Evolutionary conservation across 352 stramenopile species (phyloP), one percentile per base, ranked within the genome.

Genomic region (Pseudoperonospora humuli): DNA sequence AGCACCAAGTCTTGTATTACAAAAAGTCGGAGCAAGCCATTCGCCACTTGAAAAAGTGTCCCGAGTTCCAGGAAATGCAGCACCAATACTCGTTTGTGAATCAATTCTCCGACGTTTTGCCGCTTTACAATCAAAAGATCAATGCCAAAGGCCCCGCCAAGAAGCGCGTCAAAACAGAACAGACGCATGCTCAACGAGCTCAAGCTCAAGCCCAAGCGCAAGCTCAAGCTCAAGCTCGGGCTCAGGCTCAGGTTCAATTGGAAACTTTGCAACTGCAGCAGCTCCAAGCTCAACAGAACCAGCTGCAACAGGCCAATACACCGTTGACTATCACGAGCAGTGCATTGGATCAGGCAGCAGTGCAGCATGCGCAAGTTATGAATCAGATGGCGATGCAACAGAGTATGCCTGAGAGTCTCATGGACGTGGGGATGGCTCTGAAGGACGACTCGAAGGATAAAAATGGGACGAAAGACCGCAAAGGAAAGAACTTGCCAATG

Each of bases 21-120:
- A 91, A 91, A 40, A 91, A 88, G 43, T 91, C 78, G 21, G 78
- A 91, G 62, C 78, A 91, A 43, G 75, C 75, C 14, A 83, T 91
- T 31, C 75, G 78, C 23, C 78, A 91, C 45, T 35, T 91, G 8
- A 91, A 91, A 38, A 87, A 86, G 43, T 91, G 78, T 51, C 60
- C 42, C 20, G 69, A 67, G 7, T 91, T 91, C 60, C 78, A 91
- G 49, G 78, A 60, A 58, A 75, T 70, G 57, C 78, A 91, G 64
- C 78, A 88, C 54, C 78, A 91, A 54, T 86, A 78, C 40, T 54
- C 71, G 11, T 91, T 91, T 50, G 80, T 86, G 26, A 64, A 64
- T 33, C 75, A 88, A 50, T 91, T 86, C 53, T 67, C 80, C 28
- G 78, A 91, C 51, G 75, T 86, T 9, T 46, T 91, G 49, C 78